Percentiles rank a stretch among this genome's conserved stretches.
phyloP scores from a whole-genome alignment of 805 yeast genomes.

The Cyberlindnera subsufficiens region DNA sequence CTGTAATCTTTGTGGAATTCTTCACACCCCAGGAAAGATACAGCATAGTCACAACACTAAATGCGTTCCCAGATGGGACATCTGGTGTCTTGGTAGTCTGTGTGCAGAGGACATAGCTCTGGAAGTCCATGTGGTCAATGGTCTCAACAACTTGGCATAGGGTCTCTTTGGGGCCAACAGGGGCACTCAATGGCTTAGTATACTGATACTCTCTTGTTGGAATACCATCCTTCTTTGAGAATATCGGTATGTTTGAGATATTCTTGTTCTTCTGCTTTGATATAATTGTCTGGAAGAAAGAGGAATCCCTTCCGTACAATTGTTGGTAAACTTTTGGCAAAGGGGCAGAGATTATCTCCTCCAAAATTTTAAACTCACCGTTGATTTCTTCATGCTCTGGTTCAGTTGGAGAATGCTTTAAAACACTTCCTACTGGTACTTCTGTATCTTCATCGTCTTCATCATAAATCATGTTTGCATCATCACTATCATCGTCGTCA shows the following conservation, averaged over 20 bases:
- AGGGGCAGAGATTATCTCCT: slow-evolving; percentile 54
- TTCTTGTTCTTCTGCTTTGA: slow-evolving; percentile 61
- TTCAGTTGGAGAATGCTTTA: slow-evolving; percentile 43
- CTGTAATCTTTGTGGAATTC: slow-evolving; percentile 46
- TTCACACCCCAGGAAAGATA: slow-evolving; percentile 58
- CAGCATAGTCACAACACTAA: slow-evolving; percentile 53
- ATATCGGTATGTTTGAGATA: slow-evolving; percentile 43
- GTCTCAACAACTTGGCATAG: slow-evolving; percentile 57
- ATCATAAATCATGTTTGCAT: slow-evolving; percentile 9
- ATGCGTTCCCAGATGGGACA: slow-evolving; percentile 74
- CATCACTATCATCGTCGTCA: slow-evolving; percentile 8
- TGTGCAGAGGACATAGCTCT: slow-evolving; percentile 40
- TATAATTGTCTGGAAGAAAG: slow-evolving; percentile 38
- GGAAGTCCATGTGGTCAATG: slow-evolving; percentile 45
- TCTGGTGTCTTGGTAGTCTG: slow-evolving; percentile 69
- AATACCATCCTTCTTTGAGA: slow-evolving; percentile 23
- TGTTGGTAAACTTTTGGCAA: slow-evolving; percentile 53
- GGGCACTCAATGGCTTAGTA: slow-evolving; percentile 56
- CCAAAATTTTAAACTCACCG: slow-evolving; percentile 50
- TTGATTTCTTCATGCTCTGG: slow-evolving; percentile 36
- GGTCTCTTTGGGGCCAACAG: slow-evolving; percentile 77
- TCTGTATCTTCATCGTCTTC: slow-evolving; percentile 3
- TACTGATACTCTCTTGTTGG: slow-evolving; percentile 47
- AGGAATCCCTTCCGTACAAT: slow-evolving; percentile 57
- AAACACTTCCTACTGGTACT: slow-evolving; percentile 3